Evolutionary conservation across 345 rosid genomes (phyloP), one percentile per base, ranked within the genome.

Genomic region (Carallia pectinifolia): DNA sequence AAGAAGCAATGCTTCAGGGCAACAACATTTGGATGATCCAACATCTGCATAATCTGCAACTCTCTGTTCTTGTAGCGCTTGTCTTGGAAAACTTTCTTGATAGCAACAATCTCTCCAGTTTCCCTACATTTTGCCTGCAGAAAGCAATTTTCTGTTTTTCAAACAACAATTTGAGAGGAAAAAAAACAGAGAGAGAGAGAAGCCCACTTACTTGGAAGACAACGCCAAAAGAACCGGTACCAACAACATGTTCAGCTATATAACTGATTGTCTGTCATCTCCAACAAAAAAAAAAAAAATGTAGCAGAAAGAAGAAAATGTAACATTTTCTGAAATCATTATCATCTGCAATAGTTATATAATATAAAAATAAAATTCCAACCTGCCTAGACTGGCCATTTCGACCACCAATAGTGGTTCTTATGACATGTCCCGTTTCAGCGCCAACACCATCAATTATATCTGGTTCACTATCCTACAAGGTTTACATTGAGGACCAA

Each of bases 31-130:
- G 92, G 97, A 85, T 95, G 97, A 76, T 92, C 80, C 78, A 95
- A 76, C 96, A 95, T 86, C 76, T 88, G 85, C 96, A 94, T 94
- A 31, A 90, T 92, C 85, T 90, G 96, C 55, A 94, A 76, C 73
- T 94, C 97, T 81, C 98, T 84, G 68, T 95, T 95, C 88, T 95
- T 95, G 81, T 95, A 95, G 71, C 97, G 89, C 79, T 89, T 95
- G 80, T 95, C 99, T 72, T 95, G 97, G 58, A 95, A 90, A 74
- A 95, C 99, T 87, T 95, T 95, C 87, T 95, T 95, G 64, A 95
- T 95, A 66, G 99, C 97, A 66, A 95, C 92, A 61, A 85, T 81
- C 73, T 92, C 99, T 68, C 96, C 99, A 19, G 97, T 90, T 88
- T 95, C 99, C 71, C 91, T 78, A 75, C 97, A 95, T 83, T 92